Evolutionary conservation across 441 rosid genomes (phyloP), one percentile per base, ranked within the genome.

Genomic region (Sinapis alba): DNA sequence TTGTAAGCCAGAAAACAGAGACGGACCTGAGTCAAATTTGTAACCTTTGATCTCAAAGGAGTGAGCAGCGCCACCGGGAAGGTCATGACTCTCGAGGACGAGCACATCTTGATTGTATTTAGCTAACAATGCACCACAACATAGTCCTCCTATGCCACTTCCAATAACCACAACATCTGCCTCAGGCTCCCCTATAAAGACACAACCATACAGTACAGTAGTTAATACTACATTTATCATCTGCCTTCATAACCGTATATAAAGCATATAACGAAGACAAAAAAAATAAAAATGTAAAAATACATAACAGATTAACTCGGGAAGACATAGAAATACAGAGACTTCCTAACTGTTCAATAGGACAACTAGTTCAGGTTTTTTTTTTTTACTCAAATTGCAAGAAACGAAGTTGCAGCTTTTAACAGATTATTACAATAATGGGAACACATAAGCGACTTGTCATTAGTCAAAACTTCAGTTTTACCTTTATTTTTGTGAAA

Each of bases 11-110:
- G 98, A 95, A 81, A 92, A 95, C 72, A 95, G 79, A 66, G 99
- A 92, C 0, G 98, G 99, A 21, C 98, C 99, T 5, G 99, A 95
- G 80, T 95, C 97, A 43, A 95, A 91, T 68, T 86, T 90, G 65
- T 86, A 95, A 23, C 89, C 99, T 65, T 88, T 91, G 45, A 92
- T 79, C 61, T 90, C 85, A 51, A 92, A 92, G 3, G 99, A 84
- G 57, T 91, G 91, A 64, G 98, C 97, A 32, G 97, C 97, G 0
- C 96, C 99, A 0, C 96, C 98, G 0, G 98, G 96, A 8, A 45
- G 86, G 82, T 92, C 97, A 78, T 88, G 99, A 69, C 97, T 95
- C 78, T 95, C 99, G 16, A 95, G 74, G 6, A 92, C 88, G 7
- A 92, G 73, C 56, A 91, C 98, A 78, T 92, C 97, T 68, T 92